Evolutionary conservation across 441 rosid genomes (phyloP), one percentile per base, ranked within the genome.

Genomic region (Francoa sonchifolia): DNA sequence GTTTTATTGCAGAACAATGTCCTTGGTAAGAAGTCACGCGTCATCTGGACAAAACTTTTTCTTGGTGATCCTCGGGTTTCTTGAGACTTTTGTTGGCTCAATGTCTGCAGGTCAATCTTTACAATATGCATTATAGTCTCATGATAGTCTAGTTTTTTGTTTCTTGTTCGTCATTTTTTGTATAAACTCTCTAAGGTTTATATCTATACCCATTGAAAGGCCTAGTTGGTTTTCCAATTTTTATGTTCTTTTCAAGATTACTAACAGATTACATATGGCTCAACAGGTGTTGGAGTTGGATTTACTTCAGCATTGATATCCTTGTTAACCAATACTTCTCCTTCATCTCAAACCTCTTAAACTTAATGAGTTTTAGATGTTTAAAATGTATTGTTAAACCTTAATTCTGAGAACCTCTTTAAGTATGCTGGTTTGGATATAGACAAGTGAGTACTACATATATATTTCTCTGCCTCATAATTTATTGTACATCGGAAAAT

Each of bases 351-450:
- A 7, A 25, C n/a, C 42, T 25, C 31, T 36, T 35, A 42, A 34
- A 14, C 15, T 36, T 2, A 22, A 37, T 1, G 29, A 14, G 40
- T 27, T 47, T 45, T 31, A 37, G 21, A 40, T 37, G 29, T 43
- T 42, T 57, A 25, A 41, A 65, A 35, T 39, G 23, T 56, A 35
- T 56, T 74, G 84, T 74, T 48, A 60, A 65, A 39, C 95, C 99
- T 90, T 86, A 77, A 90, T 62, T 69, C 65, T 65, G 31, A 19
- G 61, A 62, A 90, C 99, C 94, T 90, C 49, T 86, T 90, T 65
- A 90, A 90, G 80, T 90, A 86, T 80, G 99, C 96, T 26, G 95
- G 90, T 38, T 59, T 90, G 69, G 99, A 86, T 61, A 74, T 90
- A 61, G 99, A 86, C 68, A 90, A 86, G 99, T 90, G 66, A 76